Base-by-base conservation (phyloP, 2,329 filamentous ascomycete species). In the Botrytis tulipae region DNA sequence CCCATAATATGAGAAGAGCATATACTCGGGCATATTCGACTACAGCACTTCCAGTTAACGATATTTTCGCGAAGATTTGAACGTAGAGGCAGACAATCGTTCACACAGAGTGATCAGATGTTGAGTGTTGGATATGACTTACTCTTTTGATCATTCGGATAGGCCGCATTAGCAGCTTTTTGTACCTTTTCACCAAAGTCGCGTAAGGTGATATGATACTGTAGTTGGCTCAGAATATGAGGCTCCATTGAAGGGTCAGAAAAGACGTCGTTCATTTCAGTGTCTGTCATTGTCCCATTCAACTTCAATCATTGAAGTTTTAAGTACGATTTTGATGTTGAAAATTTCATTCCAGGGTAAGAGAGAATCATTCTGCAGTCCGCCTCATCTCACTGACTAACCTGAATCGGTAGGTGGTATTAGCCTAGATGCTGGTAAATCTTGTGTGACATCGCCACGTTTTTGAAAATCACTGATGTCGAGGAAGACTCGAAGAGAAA, bases 121-220 rank as follows among this genome's bases (percentile, higher is more conserved):
- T 14, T 25, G 10, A 51, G 46, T 14, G 46, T 14, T 25, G 22
- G 3, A 9, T 48, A 25, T n/a, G 1, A 51, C 46, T 85, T 84
- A 5, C 84, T 83, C 69, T 84, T 85, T 76, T 88, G 85, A 46
- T 87, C 87, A 79, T 90, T 88, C 73, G 87, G 85, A 78, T 89
- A 87, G 76, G 90, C 89, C 75, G 89, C 83, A 84, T 90, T 89
- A 76, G 88, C 88, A 70, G 88, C 89, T 85, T 89, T 88, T 79
- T 90, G 88, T 46, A 90, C 85, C 81, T 90, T 51, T 16, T 69
- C 57, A 1, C 73, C 71, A 32, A 75, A 75, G 10, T 73, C 67
- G 29, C 71, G 57, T 18, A 77, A 72, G n/a, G 54, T 68, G 35
- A 75, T 73, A 60, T 77, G 75, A 42, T 77, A 74, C 22, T 71